Evolutionary conservation across 805 yeast species (phyloP).

Genomic region (Starmerella sirachaensis): DNA sequence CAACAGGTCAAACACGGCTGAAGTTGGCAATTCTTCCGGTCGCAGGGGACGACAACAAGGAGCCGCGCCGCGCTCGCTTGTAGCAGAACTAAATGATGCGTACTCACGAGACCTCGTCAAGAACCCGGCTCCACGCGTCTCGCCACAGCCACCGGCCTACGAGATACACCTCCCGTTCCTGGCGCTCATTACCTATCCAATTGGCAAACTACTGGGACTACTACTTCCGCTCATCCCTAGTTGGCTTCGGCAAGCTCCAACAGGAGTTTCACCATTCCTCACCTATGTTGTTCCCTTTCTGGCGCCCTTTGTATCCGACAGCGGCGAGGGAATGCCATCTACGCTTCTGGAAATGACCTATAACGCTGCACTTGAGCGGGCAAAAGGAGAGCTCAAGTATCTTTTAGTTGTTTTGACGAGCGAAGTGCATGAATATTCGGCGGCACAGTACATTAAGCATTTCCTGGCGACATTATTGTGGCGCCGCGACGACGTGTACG

Average conservation of each 20-base stretch:
- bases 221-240: no score
- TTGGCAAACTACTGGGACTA: slow-evolving; percentile 27
- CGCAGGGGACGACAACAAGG: no score
- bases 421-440: slow-evolving; percentile 53
- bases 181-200: slow-evolving; percentile 28
- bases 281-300: slow-evolving; percentile 20
- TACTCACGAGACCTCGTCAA: slow-evolving; percentile 20
- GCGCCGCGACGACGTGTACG: slow-evolving; percentile 8
- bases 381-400: slow-evolving; percentile 60
- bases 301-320: slow-evolving; percentile 29
- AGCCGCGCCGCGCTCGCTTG: slow-evolving; percentile 17
- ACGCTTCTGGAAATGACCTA: slow-evolving; percentile 34
- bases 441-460: slow-evolving; percentile 37
- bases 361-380: slow-evolving; percentile 60
- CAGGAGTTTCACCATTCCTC: slow-evolving; percentile 20
- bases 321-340: slow-evolving; percentile 31
- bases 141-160: slow-evolving; percentile 23
- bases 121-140: slow-evolving; percentile 26
- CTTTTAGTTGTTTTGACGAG: slow-evolving; percentile 63
- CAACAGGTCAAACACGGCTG: no score
- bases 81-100: slow-evolving; percentile 24
- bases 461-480: slow-evolving; percentile 34
- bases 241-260: slow-evolving; percentile 13
- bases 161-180: slow-evolving; percentile 23
- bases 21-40: no score